Evolutionary conservation across 768 basidiomycete genomes (phyloP).

Genomic region (Tricholoma hemisulphureum): DNA sequence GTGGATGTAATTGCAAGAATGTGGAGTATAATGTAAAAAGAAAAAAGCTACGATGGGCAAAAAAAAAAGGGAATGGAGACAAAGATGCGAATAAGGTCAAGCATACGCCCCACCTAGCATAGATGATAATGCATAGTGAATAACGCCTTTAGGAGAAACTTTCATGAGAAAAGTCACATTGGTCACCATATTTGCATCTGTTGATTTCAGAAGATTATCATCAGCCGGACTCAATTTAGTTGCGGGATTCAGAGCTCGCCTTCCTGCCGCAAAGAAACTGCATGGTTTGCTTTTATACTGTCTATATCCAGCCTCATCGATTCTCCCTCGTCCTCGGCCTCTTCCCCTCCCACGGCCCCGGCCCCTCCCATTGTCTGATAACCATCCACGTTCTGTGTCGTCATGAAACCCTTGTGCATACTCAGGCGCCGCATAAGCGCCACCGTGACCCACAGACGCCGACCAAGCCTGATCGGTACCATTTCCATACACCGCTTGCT

Average conservation of each 20-base stretch:
- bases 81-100: neutral
- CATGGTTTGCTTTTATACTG: conserved; percentile 85
- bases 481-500: conserved; percentile 32
- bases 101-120: neutral
- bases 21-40: conserved; percentile 1
- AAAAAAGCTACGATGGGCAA: neutral
- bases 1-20: neutral
- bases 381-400: conserved; percentile 42
- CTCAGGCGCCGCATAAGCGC: conserved; percentile 34
- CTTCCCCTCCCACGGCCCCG: conserved; percentile 61
- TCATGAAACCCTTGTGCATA: conserved; percentile 52
- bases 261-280: conserved; percentile 89
- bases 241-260: conserved; percentile 67
- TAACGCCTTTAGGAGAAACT: conserved; percentile 27
- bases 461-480: conserved; percentile 41
- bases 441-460: conserved; percentile 33
- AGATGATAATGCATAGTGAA: neutral
- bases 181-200: conserved; percentile 89
- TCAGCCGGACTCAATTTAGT: conserved; percentile 40
- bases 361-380: conserved; percentile 44
- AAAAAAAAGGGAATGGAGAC: neutral
- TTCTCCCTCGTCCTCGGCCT: conserved; percentile 46
- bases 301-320: conserved; percentile 65
- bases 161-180: conserved; percentile 82
- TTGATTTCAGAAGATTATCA: conserved; percentile 45